Evolutionary conservation across 2,329 filamentous ascomycete species (phyloP), one percentile per base, ranked within the genome.

Genomic region (Chaetomium sp.): DNA sequence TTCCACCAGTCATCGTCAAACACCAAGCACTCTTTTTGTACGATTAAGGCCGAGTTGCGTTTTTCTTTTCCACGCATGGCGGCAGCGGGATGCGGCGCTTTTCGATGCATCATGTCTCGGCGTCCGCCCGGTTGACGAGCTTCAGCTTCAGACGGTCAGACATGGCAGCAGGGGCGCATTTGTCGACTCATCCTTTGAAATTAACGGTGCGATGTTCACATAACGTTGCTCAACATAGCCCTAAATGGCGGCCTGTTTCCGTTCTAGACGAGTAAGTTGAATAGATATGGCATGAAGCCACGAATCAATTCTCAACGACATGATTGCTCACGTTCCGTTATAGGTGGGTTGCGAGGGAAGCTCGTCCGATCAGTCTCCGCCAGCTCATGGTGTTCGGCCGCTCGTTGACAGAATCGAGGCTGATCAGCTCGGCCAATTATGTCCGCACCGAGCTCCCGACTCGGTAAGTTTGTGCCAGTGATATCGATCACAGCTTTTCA

Each of bases 361-460:
- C 91, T 49, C 83, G 91, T 52, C 94, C 94, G n/a, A 96, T 99
- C 69, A 96, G 90, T 74, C 76, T 99, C 65, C 88, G 94, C 56
- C 94, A 97, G 73, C 81, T 99, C 66, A 97, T 95, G 75, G 95
- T 97, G 66, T 99, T 97, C 72, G 94, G 94, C 35, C 87, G 94
- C 48, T 95, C 91, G 27, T 75, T 99, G 68, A 96, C 91, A 48
- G 91, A 97, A 73, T 80, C 85, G 51, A 86, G 95, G 56, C 79
- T 99, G 59, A 82, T 99, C 64, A 91, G 89, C 73, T 96, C 91
- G 44, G 94, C 94, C 59, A 99, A 99, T 73, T 99, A 99, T 76
- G 91, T 97, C 52, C 88, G 94, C 56, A 91, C 91, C 5, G 94
- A 99, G 75, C 81, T 99, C 52, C 92, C 92, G 6, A 94, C 88